Conservation (phyloP, 192 early-diverging fungal species). For the Linnemannia zychae region DNA sequence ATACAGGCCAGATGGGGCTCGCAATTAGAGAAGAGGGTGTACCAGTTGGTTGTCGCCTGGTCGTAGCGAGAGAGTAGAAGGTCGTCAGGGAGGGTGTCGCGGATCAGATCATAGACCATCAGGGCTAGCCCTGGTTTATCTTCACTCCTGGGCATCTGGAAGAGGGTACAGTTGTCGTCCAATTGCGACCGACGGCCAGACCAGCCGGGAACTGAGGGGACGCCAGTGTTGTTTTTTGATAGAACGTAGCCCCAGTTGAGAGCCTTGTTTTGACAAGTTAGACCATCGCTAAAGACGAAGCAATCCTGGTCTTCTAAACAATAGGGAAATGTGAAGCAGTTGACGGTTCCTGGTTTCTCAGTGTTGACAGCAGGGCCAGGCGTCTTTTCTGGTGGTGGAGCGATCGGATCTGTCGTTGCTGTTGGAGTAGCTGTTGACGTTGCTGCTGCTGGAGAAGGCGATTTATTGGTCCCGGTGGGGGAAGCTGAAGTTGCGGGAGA, state of each 20-base stretch:
- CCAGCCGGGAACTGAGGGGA: slow-evolving; percentile 47
- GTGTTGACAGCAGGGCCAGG: slow-evolving; percentile 31
- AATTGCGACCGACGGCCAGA: slow-evolving; percentile 26
- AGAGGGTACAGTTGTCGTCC: slow-evolving; percentile 30
- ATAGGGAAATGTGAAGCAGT: slow-evolving; percentile 15
- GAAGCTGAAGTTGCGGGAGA: background rate
- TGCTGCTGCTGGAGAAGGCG: background rate
- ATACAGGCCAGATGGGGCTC: slow-evolving; percentile 31
- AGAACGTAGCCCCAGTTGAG: slow-evolving; percentile 49
- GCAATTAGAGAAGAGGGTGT: slow-evolving; percentile 54
- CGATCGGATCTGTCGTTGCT: background rate
- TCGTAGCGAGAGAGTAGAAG: slow-evolving; percentile 37
- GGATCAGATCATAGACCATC: slow-evolving; percentile 52
- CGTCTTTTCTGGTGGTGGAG: background rate
- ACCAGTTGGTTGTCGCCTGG: slow-evolving; percentile 33
- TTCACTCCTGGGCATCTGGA: slow-evolving; percentile 32
- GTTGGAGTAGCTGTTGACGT: background rate
- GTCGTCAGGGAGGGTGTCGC: slow-evolving; percentile 27
- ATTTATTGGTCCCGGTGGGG: too few species aligned
- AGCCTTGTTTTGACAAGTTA: slow-evolving; percentile 30
- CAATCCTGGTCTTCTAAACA: slow-evolving; percentile 32
- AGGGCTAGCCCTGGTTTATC: slow-evolving; percentile 35
- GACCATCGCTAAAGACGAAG: slow-evolving; percentile 42
- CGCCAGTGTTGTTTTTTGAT: slow-evolving; percentile 35
- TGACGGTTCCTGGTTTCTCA: slow-evolving; percentile 25